These are phyloP conservation scores for Uronychia setigera DNA, from an alignment of 73 alveolate genomes.

Conservation along the genomic window DNA sequence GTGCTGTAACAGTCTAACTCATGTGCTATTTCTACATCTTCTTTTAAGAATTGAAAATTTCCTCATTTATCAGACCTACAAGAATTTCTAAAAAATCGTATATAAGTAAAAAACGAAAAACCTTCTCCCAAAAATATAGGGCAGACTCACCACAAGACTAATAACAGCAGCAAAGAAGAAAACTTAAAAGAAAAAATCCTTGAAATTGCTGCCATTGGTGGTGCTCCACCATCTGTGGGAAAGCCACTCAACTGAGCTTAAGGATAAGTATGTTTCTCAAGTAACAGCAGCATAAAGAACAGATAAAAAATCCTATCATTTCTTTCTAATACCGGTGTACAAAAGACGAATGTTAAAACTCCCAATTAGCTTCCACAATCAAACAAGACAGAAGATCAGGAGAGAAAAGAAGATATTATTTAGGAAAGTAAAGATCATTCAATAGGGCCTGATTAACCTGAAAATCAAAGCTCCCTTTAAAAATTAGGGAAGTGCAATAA, in stretches of 20 bases:
- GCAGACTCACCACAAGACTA: background rate
- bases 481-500: no score
- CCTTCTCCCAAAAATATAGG: background rate
- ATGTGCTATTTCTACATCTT: no score
- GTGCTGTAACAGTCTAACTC: no score
- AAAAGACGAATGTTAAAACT: no score
- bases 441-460: no score
- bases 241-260: background rate
- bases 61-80: background rate
- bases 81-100: background rate
- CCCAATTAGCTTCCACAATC: no score
- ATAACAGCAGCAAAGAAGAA: no score
- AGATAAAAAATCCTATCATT: background rate
- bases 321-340: background rate
- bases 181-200: no score
- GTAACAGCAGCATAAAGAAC: background rate
- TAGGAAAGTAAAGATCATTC: no score
- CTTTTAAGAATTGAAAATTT: no score
- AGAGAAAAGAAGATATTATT: background rate
- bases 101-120: background rate
- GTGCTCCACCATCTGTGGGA: background rate
- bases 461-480: no score
- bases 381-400: background rate
- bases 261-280: no score
- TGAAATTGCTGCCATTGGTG: background rate